These are phyloP conservation scores for Cylindrotheca fusiformis DNA, from an alignment of 108 stramenopile genomes.

Conservation along the genomic window DNA sequence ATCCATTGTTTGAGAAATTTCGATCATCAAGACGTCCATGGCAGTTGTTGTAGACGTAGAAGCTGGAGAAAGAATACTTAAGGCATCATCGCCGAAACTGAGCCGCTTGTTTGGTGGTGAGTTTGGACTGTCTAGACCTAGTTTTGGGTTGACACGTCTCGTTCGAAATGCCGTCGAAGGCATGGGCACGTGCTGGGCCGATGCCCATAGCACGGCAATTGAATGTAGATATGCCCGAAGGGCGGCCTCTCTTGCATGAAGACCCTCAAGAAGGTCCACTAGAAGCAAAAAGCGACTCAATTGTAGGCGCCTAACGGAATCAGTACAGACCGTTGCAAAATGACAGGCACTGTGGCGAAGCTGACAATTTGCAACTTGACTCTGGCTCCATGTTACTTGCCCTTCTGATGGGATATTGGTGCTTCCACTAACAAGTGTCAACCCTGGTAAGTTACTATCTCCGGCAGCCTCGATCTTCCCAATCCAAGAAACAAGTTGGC, in stretches of 20 bases:
- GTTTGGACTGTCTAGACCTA: slow-evolving; percentile 9
- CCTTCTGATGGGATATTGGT: not conserved
- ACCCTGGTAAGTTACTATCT: slow-evolving; percentile 1
- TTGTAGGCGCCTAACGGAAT: slow-evolving; percentile 31
- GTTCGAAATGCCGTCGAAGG: slow-evolving; percentile 19
- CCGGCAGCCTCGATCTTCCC: slow-evolving; percentile 7
- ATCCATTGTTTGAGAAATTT: slow-evolving; percentile 27
- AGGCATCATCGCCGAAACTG: slow-evolving; percentile 33
- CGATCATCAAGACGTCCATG: slow-evolving; percentile 30
- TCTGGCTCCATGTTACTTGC: slow-evolving; percentile 8
- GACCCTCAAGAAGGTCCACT: slow-evolving; percentile 15
- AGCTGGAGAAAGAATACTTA: slow-evolving; percentile 16
- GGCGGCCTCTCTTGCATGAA: slow-evolving; percentile 13
- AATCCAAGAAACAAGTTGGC: slow-evolving; percentile 21
- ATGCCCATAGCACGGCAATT: slow-evolving; percentile 34
- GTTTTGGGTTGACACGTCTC: not conserved
- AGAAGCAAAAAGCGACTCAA: slow-evolving; percentile 37
- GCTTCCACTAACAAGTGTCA: slow-evolving; percentile 3
- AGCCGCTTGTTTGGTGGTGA: slow-evolving; percentile 32
- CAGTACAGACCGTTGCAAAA: slow-evolving; percentile 19
- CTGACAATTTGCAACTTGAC: slow-evolving; percentile 29
- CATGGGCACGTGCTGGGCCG: slow-evolving; percentile 33
- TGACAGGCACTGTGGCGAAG: slow-evolving; percentile 36
- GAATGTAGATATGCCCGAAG: slow-evolving; percentile 31
- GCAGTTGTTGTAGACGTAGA: slow-evolving; percentile 24